Conservation (phyloP, 2,329 filamentous ascomycete species). For the Fusarium coffeatum region DNA sequence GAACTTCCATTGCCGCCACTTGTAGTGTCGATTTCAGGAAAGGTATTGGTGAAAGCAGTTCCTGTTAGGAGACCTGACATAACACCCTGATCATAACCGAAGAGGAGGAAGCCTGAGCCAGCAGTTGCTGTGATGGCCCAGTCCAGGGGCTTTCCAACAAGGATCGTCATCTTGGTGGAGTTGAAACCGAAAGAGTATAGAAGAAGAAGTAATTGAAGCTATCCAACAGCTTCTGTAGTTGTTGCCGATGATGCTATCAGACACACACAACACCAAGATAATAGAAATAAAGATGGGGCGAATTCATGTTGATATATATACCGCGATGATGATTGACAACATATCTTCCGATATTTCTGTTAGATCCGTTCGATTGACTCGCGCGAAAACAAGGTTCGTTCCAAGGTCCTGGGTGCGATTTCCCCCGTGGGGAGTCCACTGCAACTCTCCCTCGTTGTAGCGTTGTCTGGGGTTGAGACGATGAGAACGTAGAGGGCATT, state of each 20-base stretch:
- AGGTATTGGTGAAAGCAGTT: constrained; percentile 48
- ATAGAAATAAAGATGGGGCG: constrained; percentile 10
- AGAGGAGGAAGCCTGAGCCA: constrained; percentile 53
- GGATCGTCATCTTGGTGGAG: constrained; percentile 34
- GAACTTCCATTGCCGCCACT: constrained; percentile 54
- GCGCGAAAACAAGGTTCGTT: constrained; percentile 30
- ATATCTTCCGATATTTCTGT: neutral
- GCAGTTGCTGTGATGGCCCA: constrained; percentile 54
- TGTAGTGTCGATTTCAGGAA: constrained; percentile 53
- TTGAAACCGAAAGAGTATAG: neutral
- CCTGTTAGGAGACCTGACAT: constrained; percentile 52
- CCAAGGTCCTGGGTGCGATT: constrained; percentile 21
- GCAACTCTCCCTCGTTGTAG: constrained; percentile 1
- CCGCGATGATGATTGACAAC: neutral
- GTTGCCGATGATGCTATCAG: neutral
- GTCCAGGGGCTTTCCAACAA: constrained; percentile 52
- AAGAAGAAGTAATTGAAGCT: constrained; percentile 12
- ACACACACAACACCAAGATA: neutral
- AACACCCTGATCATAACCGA: constrained; percentile 51
- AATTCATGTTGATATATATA: constrained; percentile 38
- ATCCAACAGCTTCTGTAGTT: constrained; percentile 13
- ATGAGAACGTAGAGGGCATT: constrained; percentile 1
- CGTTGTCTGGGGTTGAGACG: constrained; percentile 13
- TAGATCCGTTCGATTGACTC: constrained; percentile 27
- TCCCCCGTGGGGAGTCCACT: constrained; percentile 25